phyloP scores from a whole-genome alignment of 2,329 filamentous ascomycete genomes.

The Iodosphaeria phyllophila region DNA sequence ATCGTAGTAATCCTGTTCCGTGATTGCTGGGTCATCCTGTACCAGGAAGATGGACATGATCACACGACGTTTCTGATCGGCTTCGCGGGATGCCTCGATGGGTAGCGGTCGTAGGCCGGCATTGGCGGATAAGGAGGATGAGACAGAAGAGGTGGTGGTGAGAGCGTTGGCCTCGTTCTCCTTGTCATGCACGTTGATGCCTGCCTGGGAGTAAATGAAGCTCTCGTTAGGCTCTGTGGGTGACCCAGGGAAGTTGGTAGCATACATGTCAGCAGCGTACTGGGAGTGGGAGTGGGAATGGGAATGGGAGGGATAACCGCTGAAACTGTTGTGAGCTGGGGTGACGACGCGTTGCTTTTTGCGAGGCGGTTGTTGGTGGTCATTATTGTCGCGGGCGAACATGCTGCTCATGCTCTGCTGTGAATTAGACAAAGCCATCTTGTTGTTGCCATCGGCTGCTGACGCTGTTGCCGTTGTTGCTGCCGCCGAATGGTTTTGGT shows the following conservation, averaged over 20 bases:
- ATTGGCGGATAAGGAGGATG: too few species aligned
- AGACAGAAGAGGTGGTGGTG: too few species aligned
- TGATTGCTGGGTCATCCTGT: constrained; percentile 59
- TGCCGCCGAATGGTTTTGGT: too few species aligned
- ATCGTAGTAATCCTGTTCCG: constrained; percentile 46
- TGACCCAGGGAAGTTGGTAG: constrained; percentile 42
- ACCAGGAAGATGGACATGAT: constrained; percentile 70
- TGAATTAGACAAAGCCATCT: too few species aligned
- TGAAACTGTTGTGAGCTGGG: constrained; percentile 38
- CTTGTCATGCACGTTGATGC: constrained; percentile 22
- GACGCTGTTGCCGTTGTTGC: too few species aligned
- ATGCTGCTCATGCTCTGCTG: constrained; percentile 37
- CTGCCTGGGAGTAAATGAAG: constrained; percentile 44
- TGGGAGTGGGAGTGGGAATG: too few species aligned
- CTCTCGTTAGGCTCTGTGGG: constrained; percentile 69
- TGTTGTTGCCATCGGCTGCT: too few species aligned
- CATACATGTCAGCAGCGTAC: constrained; percentile 28
- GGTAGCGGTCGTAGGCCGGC: constrained; percentile 45
- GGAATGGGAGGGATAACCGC: constrained; percentile 25
- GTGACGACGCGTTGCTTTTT: constrained; percentile 53
- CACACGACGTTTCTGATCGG: constrained; percentile 63
- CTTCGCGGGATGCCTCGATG: constrained; percentile 39
- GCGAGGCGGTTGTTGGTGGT: constrained; percentile 59
- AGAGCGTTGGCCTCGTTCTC: too few species aligned
- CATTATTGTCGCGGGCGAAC: constrained; percentile 41